Evolutionary conservation across 768 basidiomycete genomes (phyloP), one percentile per base, ranked within the genome.

Genomic region (Termitomyces sp.): DNA sequence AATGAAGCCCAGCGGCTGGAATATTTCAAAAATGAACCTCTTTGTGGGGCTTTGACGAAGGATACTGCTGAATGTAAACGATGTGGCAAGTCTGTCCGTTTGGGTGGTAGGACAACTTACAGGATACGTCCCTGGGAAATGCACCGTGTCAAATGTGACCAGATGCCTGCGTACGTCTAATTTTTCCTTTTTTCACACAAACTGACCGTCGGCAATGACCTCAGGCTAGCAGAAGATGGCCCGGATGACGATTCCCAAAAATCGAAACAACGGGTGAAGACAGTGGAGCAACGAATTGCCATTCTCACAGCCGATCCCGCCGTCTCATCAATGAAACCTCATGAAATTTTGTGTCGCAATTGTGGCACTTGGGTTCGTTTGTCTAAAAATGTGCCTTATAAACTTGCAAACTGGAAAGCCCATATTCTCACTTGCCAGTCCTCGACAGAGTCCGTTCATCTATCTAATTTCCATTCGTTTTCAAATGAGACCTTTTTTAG

Each of bases 311-410:
- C 74, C 3, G 87, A 89, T 66, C 75, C 79, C 12, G 74, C 75
- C 51, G 72, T 73, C 4, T 78, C 78, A 49, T 77, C 75, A 51
- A 72, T 83, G 17, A 74, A 81, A 61, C 72, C 78, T 5, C 70
- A 80, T 50, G 74, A 76, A 54, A 81, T 81, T 17, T 70, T 79
- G 50, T 91, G 89, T 66, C 77, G 76, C 60, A 74, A 72, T 38
- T 91, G 89, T 65, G 70, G 80, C 53, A 82, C 76, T 57, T 88
- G 86, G 86, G 75, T 90, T 55, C 75, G 70, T 48, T 72, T 89
- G 28, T 73, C 78, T 21, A 73, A 61, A 28, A 63, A 66, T 1
- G 62, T 64, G 7, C 63, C 69, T 1, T 89, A 86, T 66, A 62
- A 65, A 30, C 56, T 78, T 44, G 42, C 57, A 37, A 80, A 83